These are phyloP conservation scores for Gloeopeniophorella convolvens DNA, from an alignment of 768 basidiomycete genomes.

Conservation along the genomic window DNA sequence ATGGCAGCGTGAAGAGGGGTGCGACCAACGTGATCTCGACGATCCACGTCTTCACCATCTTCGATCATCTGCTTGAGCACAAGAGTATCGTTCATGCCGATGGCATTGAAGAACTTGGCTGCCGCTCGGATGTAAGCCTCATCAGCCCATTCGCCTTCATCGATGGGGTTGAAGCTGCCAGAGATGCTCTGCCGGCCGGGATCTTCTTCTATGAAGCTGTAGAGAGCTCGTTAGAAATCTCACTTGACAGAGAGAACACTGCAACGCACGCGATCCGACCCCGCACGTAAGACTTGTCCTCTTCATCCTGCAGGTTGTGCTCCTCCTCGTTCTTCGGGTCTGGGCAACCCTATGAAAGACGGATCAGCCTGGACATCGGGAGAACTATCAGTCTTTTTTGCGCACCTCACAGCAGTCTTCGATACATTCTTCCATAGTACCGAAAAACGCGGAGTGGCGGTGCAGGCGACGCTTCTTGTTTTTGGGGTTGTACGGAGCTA, in stretches of 20 bases:
- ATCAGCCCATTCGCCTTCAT: slow-evolving; percentile 58
- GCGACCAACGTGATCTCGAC: slow-evolving; percentile 57
- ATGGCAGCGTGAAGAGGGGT: slow-evolving; percentile 55
- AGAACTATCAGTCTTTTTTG: neutral
- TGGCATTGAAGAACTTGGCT: slow-evolving; percentile 51
- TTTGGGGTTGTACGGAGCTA: slow-evolving; percentile 57
- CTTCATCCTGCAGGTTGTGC: slow-evolving; percentile 41
- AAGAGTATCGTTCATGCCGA: slow-evolving; percentile 39
- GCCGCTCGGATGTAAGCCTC: slow-evolving; percentile 52
- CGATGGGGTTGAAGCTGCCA: slow-evolving; percentile 61
- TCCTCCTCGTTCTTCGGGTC: slow-evolving; percentile 52
- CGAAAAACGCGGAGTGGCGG: slow-evolving; percentile 60
- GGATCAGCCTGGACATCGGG: neutral
- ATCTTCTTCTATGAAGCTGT: slow-evolving; percentile 52
- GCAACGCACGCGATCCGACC: slow-evolving; percentile 23
- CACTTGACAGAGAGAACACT: neutral
- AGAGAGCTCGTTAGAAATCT: neutral
- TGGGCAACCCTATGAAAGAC: slow-evolving; percentile 40
- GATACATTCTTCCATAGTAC: slow-evolving; percentile 47
- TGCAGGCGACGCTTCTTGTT: slow-evolving; percentile 54
- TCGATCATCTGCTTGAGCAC: slow-evolving; percentile 36
- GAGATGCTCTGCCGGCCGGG: slow-evolving; percentile 56
- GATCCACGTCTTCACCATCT: slow-evolving; percentile 41
- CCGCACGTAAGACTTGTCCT: slow-evolving; percentile 47
- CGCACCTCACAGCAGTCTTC: slow-evolving; percentile 58